phyloP scores from a whole-genome alignment of 345 rosid genomes.

The Acer campestre region DNA sequence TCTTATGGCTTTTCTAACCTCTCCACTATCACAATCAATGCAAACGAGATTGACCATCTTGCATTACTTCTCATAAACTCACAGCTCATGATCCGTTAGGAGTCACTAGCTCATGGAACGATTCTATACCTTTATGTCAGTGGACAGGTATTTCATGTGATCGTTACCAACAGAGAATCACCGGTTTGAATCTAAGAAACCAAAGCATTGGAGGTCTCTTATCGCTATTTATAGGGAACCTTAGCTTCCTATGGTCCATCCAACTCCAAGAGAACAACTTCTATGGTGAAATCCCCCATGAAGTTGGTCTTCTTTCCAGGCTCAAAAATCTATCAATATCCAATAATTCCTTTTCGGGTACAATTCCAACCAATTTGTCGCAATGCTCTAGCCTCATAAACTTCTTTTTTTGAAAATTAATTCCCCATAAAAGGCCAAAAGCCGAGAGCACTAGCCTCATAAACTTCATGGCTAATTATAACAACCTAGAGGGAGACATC shows the following conservation, averaged over 20 bases:
- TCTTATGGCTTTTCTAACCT: no score
- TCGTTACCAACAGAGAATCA: background rate
- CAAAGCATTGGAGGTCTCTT: background rate
- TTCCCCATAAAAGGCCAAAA: no score
- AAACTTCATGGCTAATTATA: background rate
- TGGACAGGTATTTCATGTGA: background rate
- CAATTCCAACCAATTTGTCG: background rate
- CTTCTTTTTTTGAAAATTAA: no score
- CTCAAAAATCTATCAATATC: slow-evolving; percentile 4
- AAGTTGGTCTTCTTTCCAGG: background rate
- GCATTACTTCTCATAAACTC: background rate
- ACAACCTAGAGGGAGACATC: slow-evolving; percentile 6
- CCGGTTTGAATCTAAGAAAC: background rate
- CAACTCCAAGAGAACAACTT: background rate
- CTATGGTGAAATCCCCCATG: slow-evolving; percentile 13
- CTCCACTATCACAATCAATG: background rate
- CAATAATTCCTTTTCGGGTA: slow-evolving; percentile 3
- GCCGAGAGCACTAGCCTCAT: no score
- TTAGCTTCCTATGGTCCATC: background rate
- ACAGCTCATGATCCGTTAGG: background rate
- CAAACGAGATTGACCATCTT: background rate
- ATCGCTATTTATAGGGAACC: background rate
- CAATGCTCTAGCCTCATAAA: slow-evolving; percentile 8
- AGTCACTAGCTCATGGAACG: slow-evolving; percentile 2
- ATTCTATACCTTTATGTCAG: background rate